A percentile compares a stretch with the other conserved stretches of the same genome.
Evolutionary conservation across 2,329 filamentous ascomycete genomes (phyloP).

Genomic region (Chalaropsis thielavioides): DNA sequence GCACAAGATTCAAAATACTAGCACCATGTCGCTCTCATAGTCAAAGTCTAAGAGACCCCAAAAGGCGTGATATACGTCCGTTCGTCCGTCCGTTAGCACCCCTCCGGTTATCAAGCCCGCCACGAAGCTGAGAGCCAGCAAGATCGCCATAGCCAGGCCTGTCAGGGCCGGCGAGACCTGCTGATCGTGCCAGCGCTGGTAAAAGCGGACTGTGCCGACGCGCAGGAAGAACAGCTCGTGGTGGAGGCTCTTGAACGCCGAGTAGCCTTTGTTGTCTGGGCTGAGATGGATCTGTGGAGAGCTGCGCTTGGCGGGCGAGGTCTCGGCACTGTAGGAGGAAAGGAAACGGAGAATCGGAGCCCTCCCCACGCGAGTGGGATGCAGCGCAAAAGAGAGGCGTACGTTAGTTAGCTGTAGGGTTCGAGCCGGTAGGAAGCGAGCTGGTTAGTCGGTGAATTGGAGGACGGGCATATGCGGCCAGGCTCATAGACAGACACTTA

Average conservation of each 20-base stretch:
- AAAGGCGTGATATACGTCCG: neutral
- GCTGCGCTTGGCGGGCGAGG: constrained; percentile 20
- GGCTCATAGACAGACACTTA: constrained; percentile 21
- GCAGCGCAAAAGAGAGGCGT: neutral
- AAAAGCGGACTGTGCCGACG: constrained; percentile 23
- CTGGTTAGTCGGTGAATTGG: neutral
- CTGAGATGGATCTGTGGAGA: constrained; percentile 22
- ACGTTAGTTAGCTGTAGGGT: neutral
- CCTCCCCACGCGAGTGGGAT: neutral
- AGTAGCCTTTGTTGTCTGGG: constrained; percentile 18
- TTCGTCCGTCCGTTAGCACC: neutral
- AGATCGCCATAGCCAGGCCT: constrained; percentile 18
- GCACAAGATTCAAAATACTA: neutral
- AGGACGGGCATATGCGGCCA: neutral
- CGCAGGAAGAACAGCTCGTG: constrained; percentile 26
- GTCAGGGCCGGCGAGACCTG: constrained; percentile 22
- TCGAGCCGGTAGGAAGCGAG: neutral
- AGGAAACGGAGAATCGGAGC: neutral
- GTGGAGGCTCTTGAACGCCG: constrained; percentile 8
- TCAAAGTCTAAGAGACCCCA: neutral
- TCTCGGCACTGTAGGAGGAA: constrained; percentile 21
- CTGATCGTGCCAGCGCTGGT: constrained; percentile 24
- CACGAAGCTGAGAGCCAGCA: constrained; percentile 21
- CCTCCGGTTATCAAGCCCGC: constrained; percentile 13
- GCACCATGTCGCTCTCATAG: neutral